phyloP scores from a whole-genome alignment of 2,329 filamentous ascomycete genomes.

The Epichloe hybrida region DNA sequence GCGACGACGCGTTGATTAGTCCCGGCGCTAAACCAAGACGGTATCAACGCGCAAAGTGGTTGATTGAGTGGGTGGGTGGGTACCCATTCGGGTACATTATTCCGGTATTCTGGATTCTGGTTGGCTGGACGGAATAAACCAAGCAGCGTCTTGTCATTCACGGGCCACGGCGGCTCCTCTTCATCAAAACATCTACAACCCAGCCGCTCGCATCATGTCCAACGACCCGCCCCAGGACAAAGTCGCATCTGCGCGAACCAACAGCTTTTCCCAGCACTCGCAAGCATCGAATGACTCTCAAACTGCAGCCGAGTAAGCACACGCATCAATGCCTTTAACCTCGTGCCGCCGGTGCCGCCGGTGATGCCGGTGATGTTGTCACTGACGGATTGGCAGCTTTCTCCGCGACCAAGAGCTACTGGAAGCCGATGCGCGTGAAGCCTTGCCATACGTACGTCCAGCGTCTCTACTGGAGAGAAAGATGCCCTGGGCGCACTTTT shows the following conservation, averaged over 20 bases:
- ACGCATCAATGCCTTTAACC: constrained; percentile 11
- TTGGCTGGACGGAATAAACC: constrained; percentile 1
- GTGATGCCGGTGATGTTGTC: neutral
- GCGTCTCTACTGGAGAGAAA: neutral
- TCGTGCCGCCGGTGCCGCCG: no score
- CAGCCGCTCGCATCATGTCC: constrained; percentile 13
- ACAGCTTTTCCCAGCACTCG: constrained; percentile 46
- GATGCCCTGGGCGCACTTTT: constrained; percentile 1
- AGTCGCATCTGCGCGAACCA: constrained; percentile 27
- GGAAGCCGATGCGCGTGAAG: constrained; percentile 89
- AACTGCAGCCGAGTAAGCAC: constrained; percentile 51
- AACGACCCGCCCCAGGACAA: constrained; percentile 22
- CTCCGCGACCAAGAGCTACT: constrained; percentile 80
- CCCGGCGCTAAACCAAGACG: constrained; percentile 16
- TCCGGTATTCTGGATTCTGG: neutral
- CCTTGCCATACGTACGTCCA: constrained; percentile 67
- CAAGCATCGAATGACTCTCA: constrained; percentile 49
- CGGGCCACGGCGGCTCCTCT: no score
- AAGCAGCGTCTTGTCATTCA: neutral
- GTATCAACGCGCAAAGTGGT: constrained; percentile 23
- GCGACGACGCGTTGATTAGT: constrained; percentile 32
- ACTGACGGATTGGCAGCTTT: constrained; percentile 40
- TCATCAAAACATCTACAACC: neutral
- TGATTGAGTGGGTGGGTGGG: neutral
- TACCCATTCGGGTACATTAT: no score